These are phyloP conservation scores for Microcera coccophila DNA, from an alignment of 2,329 filamentous ascomycete genomes.

Conservation along the genomic window DNA sequence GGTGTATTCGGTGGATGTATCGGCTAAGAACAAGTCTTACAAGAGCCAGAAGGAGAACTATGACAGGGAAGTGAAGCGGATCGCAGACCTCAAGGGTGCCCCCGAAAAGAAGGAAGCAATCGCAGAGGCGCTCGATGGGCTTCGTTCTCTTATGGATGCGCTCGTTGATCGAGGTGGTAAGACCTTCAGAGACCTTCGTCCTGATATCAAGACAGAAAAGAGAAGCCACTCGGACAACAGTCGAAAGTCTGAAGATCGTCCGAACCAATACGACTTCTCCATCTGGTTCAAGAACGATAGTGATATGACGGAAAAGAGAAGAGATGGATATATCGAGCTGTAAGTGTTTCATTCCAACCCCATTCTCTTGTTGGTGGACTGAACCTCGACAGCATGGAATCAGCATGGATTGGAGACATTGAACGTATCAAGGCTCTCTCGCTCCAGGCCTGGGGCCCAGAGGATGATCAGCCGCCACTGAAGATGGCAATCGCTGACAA, in stretches of 20 bases:
- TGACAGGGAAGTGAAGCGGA: conserved; percentile 20
- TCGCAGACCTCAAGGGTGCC: conserved; percentile 16
- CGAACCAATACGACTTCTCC: conserved; percentile 42
- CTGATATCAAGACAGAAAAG: conserved; percentile 39
- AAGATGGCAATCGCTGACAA: conserved; percentile 58
- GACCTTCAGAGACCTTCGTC: conserved; percentile 61
- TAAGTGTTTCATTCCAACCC: too few species aligned
- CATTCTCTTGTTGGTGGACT: conserved; percentile 2
- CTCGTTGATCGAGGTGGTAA: conserved; percentile 61
- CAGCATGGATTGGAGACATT: conserved; percentile 67
- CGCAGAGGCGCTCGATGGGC: conserved; percentile 44
- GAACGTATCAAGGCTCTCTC: conserved; percentile 63
- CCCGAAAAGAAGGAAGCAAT: conserved; percentile 56
- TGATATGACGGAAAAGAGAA: conserved; percentile 53
- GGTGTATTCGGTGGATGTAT: conserved; percentile 41
- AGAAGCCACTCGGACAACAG: conserved; percentile 1
- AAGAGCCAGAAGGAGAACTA: conserved; percentile 30
- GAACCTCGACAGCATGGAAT: conserved; percentile 55
- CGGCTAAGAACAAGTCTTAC: conserved; percentile 30
- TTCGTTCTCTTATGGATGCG: conserved; percentile 51
- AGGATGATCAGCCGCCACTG: conserved; percentile 55
- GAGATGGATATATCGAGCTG: conserved; percentile 59
- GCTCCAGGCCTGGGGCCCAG: conserved; percentile 53
- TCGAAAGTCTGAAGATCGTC: conserved; percentile 13
- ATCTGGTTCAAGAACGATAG: conserved; percentile 52